Evolutionary conservation across 2,329 filamentous ascomycete species (phyloP), one percentile per base, ranked within the genome.

Genomic region (Plenodomus biglobosus): DNA sequence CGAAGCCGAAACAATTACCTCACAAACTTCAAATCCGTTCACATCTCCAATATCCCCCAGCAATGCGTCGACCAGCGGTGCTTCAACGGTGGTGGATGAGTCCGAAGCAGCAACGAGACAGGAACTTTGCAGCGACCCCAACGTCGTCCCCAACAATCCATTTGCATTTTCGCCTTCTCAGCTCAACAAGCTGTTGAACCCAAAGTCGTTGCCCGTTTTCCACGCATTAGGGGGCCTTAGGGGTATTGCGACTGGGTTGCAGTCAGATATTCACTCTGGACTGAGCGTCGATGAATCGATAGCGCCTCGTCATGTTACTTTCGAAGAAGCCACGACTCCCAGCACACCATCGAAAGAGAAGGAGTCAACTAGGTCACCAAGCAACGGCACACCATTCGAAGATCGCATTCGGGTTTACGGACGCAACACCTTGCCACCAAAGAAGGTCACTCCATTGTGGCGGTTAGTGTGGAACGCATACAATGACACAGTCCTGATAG

Each of bases 401-500:
- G 85, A 87, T 62, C 77, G 85, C n/a, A 76, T 78, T 46, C 75
- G 83, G 24, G 73, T 86, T 3, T 86, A 79, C 61, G 77, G 79
- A 38, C 78, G 80, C 55, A 88, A 88, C 58, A 71, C 75, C 11
- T 72, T 88, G 18, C 85, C 85, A 0, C 78, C 82, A 37, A 83
- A 85, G 64, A 85, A 87, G 66, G 75, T 79, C 1, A 84, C 82
- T 21, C 78, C 82, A 1, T 77, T 88, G 35, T 76, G 82, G 59
- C 75, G 73, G 48, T 65, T 88, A 7, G 77, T 85, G 49, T 89
- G 85, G 85, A 80, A 80, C 52, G 85, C 86, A 2, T 88, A 87
- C 68, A 86, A 88, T 57, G 87, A 90, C 70, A 87, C 86, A 55
- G 84, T 90, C 30, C 79, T 90, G 34, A 85, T 90, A 34, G 72